Conservation (phyloP, 169 alveolate genomes). For the Plasmodium coatneyi region DNA sequence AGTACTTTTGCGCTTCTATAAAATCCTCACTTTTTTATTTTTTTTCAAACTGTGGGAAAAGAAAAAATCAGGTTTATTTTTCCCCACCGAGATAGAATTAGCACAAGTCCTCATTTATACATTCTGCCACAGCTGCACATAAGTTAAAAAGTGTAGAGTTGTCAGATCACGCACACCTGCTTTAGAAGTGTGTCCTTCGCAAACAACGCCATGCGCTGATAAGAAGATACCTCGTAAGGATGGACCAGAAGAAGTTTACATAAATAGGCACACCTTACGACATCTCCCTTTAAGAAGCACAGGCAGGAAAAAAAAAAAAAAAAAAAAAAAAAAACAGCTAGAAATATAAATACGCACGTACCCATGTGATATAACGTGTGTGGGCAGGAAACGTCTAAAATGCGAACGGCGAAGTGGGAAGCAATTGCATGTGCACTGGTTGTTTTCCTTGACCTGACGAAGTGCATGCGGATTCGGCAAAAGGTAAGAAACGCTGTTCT, state of each 20-base stretch:
- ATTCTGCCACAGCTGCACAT: not conserved
- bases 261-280: not conserved
- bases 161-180: not conserved
- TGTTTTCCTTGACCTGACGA: not conserved
- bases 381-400: not conserved
- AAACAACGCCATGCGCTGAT: not conserved
- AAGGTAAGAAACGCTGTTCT: not conserved
- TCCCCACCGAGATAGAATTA: not conserved
- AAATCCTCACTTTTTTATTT: not conserved
- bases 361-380: not conserved
- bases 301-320: not conserved
- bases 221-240: not conserved
- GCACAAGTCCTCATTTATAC: not conserved
- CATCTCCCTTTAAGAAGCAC: not conserved
- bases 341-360: not conserved
- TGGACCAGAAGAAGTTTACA: not conserved
- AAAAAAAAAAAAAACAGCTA: not conserved
- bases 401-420: not conserved
- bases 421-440: not conserved
- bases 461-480: conserved; percentile 1
- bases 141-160: not conserved
- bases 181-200: not conserved
- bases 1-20: not conserved
- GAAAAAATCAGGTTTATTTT: not conserved
- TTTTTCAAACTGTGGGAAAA: not conserved